Base-by-base conservation (phyloP, 305 asterid species). In the Rubia peregrina region DNA sequence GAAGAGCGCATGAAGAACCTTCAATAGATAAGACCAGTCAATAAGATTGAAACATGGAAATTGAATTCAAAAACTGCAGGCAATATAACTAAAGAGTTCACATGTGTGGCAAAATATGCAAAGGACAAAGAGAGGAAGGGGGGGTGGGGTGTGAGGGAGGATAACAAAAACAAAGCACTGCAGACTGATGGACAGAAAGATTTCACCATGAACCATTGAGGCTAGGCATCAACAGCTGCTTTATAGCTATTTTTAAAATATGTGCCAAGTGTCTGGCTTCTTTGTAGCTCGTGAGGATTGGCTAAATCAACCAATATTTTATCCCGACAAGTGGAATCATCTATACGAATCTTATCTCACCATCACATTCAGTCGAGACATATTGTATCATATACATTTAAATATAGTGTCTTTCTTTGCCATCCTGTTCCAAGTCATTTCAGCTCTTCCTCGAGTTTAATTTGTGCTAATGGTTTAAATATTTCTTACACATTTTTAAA, bases 1-100 rank as follows among this genome's bases (percentile, higher is more conserved):
- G 96, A 95, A 92, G 65, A 95, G 85, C 42, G 99, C 93, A 82
- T 86, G 83, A 74, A 95, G 98, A 75, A 90, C 98, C 98, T 95
- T 84, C 77, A 77, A 73, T 33, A 60, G 66, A 77, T 68, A 55
- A 59, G 80, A 81, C 41, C 16, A 68, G 78, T 77, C 67, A 84
- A 85, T 76, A 67, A 69, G 41, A 73, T 76, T 72, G 43, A 61
- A 49, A 68, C 33, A 33, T 21, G 11, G 10, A 2, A 59, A 36
- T 36, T 38, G 49, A n/a, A 3, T 51, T 1, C 9, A 49, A 51
- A 33, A 53, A 21, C 14, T 33, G 48, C 62, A 68, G 30, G 63
- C n/a, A 33, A 36, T 7, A 51, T 51, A 5, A 30, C 41, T 43
- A 19, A 4, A 13, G 65, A 5, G 17, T 41, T 22, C 17, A 6